These are phyloP conservation scores for Fusarium luffae DNA, from an alignment of 2,329 filamentous ascomycete genomes.

Conservation along the genomic window DNA sequence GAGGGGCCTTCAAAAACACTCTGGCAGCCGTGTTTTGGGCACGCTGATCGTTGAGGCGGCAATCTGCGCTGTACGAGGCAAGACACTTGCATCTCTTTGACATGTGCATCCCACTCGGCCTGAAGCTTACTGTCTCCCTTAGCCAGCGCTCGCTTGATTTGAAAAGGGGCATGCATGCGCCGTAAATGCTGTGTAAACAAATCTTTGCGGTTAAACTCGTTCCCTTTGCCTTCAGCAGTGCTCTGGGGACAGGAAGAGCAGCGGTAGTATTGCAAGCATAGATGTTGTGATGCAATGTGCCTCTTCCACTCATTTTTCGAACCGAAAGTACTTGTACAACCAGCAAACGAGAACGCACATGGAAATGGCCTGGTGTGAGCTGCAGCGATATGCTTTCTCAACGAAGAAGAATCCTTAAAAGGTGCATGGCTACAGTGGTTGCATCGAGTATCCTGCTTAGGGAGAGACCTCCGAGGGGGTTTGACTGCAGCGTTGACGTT, in stretches of 20 bases:
- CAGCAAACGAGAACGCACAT: constrained; percentile 87
- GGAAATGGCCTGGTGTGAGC: constrained; percentile 80
- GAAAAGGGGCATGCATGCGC: constrained; percentile 86
- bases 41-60: constrained; percentile 77
- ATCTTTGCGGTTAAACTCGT: constrained; percentile 93
- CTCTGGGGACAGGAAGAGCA: constrained; percentile 70
- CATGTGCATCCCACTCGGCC: constrained; percentile 71
- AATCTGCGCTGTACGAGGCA: constrained; percentile 78
- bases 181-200: constrained; percentile 94
- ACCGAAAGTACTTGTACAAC: constrained; percentile 84
- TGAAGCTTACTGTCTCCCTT: constrained; percentile 70
- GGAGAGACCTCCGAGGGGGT: constrained; percentile 58
- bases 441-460: constrained; percentile 71
- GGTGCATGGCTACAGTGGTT: constrained; percentile 71
- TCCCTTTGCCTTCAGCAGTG: constrained; percentile 66
- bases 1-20: constrained; percentile 75
- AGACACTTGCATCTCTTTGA: constrained; percentile 76
- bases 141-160: constrained; percentile 67
- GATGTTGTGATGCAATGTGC: constrained; percentile 90
- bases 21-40: constrained; percentile 76
- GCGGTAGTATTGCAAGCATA: constrained; percentile 74
- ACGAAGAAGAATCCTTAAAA: constrained; percentile 73
- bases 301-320: constrained; percentile 99
- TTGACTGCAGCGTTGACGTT: constrained; percentile 51
- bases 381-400: constrained; percentile 74